Base-by-base conservation (phyloP, 768 basidiomycete species). In the Termitomyces heimii region DNA sequence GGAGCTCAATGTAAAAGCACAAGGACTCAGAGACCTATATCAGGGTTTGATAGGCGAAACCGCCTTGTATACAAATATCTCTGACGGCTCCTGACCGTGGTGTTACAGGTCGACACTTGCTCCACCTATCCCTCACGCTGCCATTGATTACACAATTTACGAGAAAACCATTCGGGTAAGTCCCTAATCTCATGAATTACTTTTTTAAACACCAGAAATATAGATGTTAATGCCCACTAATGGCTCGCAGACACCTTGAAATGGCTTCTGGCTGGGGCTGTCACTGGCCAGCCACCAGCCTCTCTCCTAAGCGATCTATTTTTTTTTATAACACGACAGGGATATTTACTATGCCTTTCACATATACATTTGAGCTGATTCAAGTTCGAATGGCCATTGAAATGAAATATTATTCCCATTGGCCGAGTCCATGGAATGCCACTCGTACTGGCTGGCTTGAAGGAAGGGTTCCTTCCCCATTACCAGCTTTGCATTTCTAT, bases 291-390 rank as follows among this genome's bases (percentile, higher is more conserved):
- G 49, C 24, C 10, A n/a, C n/a, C n/a, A n/a, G 22, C 34, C 34
- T 8, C 6, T 50, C 34, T 50, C 34, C 9, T 37, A 18, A 37
- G 16, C 13, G 14, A 50, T 26, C 16, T 5, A 26, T 50, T 24
- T 4, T 32, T 50, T 24, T 4, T 32, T 24, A 46, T n/a, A 45
- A 16, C 14, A 4, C 24, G 29, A 16, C 28, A 52, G 58, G 47
- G 16, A 45, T 52, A 31, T 52, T 32, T 13, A 16, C 44, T 28
- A 48, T 56, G 34, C 49, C 54, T 28, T 44, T 59, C n/a, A 52
- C 54, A 29, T 50, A 54, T 24, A 47, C 47, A 26, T 54, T 48
- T 26, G 58, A 59, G 28, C 42, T 51, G n/a, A 48, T 59, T 48
- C 40, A 47, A 14, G 51, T 59, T 28, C 34, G 48, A 34, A 51